Base-by-base conservation (phyloP, 2,329 filamentous ascomycete genomes). In the Helotiales sp. region DNA sequence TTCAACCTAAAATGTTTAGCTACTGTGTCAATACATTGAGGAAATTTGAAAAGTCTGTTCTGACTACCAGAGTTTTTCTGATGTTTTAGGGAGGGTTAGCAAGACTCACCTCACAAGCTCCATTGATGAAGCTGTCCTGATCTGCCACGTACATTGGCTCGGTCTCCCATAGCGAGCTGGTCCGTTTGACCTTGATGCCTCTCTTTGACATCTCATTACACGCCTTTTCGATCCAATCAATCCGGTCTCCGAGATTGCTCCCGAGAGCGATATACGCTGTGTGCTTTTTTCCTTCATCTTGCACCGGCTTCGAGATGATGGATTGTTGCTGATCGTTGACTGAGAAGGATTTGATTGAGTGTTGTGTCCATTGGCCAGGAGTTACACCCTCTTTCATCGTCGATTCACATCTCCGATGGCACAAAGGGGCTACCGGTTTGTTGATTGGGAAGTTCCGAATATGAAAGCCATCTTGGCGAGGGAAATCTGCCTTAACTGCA, bases 101-200 rank as follows among this genome's bases (percentile, higher is more conserved):
- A 13, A 15, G 49, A 78, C 85, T 72, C 73, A 96, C 92, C 85
- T 96, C 90, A 73, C 91, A 96, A 57, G 87, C 93, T 19, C 92
- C 95, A 71, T 99, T 99, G 48, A 97, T 77, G 70, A 99, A 99
- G 29, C 84, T 83, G 62, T 87, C 86, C 73, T 99, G 95, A 62
- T 97, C 89, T 62, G 89, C 77, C 63, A 97, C 89, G 74, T 99
- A 99, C 95, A 99, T 99, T 22, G 95, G 91, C 67, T 91, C 86
- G 3, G 93, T 99, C 76, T 98, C 92, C 83, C 95, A 99, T 2
- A 99, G 79, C 60, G 86, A 88, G 72, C 93, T 98, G 0, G 93
- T 96, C 67, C 87, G 81, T 68, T 85, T 81, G 36, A 99, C 82
- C 53, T 76, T 83, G 70, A 98, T 91, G 31, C 85, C 86, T 22